These are phyloP conservation scores for Durio zibethinus DNA, from an alignment of 345 rosid genomes.

Conservation along the genomic window DNA sequence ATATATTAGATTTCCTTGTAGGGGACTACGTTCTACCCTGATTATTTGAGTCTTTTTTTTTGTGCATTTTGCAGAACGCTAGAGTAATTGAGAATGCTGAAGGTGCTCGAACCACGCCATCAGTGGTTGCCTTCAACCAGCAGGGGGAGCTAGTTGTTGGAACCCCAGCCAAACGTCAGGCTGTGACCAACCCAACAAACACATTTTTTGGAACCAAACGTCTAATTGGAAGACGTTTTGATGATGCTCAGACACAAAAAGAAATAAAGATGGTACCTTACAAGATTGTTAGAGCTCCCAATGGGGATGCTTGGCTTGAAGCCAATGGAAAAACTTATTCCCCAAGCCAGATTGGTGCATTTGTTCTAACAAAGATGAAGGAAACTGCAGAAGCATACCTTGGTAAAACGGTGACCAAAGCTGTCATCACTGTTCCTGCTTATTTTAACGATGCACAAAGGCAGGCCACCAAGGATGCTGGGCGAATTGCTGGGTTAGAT, in stretches of 20 bases:
- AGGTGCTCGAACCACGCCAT: conserved; percentile 39
- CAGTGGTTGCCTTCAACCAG: conserved; percentile 34
- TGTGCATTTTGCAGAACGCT: conserved; percentile 19
- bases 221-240: conserved; percentile 35
- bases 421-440: conserved; percentile 45
- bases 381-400: conserved; percentile 45
- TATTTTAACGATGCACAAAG: conserved; percentile 45
- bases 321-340: conserved; percentile 38
- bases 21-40: background rate
- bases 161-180: conserved; percentile 39
- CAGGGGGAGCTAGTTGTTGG: conserved; percentile 34
- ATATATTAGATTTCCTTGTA: background rate
- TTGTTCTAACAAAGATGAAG: conserved; percentile 37
- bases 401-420: conserved; percentile 33
- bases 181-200: conserved; percentile 39
- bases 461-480: conserved; percentile 49
- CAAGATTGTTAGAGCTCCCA: conserved; percentile 38
- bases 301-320: conserved; percentile 48
- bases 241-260: conserved; percentile 38
- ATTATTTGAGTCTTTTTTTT: background rate
- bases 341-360: conserved; percentile 38
- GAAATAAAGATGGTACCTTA: conserved; percentile 40
- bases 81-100: conserved; percentile 42
- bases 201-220: conserved; percentile 39
- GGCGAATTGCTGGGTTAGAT: conserved; percentile 39